A percentile compares a stretch with the other conserved stretches of the same genome.
These are phyloP conservation scores for Fusarium dlaminii DNA, from an alignment of 2,329 filamentous ascomycete species.

Conservation along the genomic window DNA sequence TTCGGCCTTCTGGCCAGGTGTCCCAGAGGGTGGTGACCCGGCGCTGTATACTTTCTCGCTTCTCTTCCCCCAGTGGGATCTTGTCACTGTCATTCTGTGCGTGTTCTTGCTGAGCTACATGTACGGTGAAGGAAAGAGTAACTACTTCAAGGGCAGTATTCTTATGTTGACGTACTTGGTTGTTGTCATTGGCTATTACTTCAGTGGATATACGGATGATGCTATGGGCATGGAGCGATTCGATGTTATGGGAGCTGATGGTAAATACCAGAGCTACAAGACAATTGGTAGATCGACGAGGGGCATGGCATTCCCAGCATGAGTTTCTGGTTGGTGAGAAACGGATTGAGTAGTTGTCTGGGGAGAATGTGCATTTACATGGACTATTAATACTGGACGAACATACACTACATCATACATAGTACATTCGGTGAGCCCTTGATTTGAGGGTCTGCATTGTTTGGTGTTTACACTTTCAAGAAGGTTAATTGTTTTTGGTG, in stretches of 20 bases:
- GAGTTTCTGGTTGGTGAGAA: slow-evolving; percentile 3
- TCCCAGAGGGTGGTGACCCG: slow-evolving; percentile 50
- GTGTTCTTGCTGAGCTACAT: slow-evolving; percentile 97
- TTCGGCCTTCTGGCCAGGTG: slow-evolving; percentile 75
- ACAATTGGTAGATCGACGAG: slow-evolving; percentile 59
- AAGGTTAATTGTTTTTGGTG: slow-evolving; percentile 7
- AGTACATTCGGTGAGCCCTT: slow-evolving; percentile 11
- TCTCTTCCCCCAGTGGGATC: slow-evolving; percentile 98
- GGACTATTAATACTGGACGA: slow-evolving; percentile 29
- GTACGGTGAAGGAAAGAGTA: slow-evolving; percentile 98
- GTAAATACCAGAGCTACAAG: slow-evolving; percentile 61
- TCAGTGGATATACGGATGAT: slow-evolving; percentile 68
- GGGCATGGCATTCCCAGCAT: slow-evolving; percentile 43
- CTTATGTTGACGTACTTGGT: slow-evolving; percentile 92
- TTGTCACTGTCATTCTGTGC: slow-evolving; percentile 95
- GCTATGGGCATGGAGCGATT: slow-evolving; percentile 59
- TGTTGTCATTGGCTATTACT: slow-evolving; percentile 90
- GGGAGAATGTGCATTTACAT: slow-evolving; percentile 4
- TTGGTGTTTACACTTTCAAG: slow-evolving; percentile 13
- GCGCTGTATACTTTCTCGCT: slow-evolving; percentile 78
- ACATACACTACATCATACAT: slow-evolving; percentile 26
- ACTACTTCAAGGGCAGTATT: slow-evolving; percentile 99
- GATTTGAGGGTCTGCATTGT: slow-evolving; percentile 5
- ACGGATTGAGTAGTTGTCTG: background rate
- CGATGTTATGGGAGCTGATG: slow-evolving; percentile 62